Evolutionary conservation across 441 rosid genomes (phyloP), one percentile per base, ranked within the genome.

Genomic region (Pelargonium myrrhifolium): DNA sequence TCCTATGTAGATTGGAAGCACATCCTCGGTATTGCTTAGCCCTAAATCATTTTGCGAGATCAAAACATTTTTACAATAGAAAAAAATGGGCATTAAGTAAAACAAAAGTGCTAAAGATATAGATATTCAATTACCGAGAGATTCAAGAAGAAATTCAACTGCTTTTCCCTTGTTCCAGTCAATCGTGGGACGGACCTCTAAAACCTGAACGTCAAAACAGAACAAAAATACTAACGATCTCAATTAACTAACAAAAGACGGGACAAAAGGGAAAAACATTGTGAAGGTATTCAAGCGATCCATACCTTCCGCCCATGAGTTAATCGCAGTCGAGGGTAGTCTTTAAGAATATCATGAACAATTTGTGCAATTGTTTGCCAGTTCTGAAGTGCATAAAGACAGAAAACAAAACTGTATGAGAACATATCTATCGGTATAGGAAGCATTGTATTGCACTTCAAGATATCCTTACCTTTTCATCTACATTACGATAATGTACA

Each of bases 401-500:
- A 12, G 22, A 4, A 6, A 15, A 53, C 0, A 17, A 17, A 28
- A 28, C 31, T 28, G 3, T 28, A 28, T 2, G 31, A 2, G 31
- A 28, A 28, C 3, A 4, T 28, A 1, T 3, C 3, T 28, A 28
- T 17, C 24, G 1, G 18, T 17, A 53, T 6, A 47, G 17, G 5
- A 14, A 47, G 55, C 55, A n/a, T 56, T 6, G 2, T 9, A 45
- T 4, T 15, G 65, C 21, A 15, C 22, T 42, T 3, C 39, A 2
- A 28, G 10, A 6, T 10, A 24, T 66, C 18, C 22, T 75, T 70
- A 93, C 98, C 83, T 89, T 88, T 72, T 88, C 94, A 6, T 94
- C 97, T 75, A 89, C 99, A 40, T 89, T 94, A 78, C 99, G 98
- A 77, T 92, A 94, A 85, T 94, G 99, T 66, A 94, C 94, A 83